Conservation (phyloP, 2,329 filamentous ascomycete genomes). For the Corniculantispora saksenae region DNA sequence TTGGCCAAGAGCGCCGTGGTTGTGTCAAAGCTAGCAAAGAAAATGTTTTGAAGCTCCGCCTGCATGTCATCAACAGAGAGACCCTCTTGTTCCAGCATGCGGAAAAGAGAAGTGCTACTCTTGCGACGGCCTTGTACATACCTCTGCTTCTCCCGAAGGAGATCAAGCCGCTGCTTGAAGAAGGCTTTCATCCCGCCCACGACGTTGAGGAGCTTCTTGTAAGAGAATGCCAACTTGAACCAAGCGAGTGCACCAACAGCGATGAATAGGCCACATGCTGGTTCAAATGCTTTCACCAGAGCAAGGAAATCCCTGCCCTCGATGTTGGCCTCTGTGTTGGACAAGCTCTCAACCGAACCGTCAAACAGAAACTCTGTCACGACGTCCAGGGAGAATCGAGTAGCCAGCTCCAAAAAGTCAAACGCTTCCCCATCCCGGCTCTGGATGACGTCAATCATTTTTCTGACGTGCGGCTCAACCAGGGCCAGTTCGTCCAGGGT, state of each 20-base stretch:
- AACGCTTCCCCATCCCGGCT: not conserved
- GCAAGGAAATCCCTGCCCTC: constrained; percentile 3
- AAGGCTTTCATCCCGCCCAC: constrained; percentile 17
- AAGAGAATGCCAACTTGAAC: constrained; percentile 4
- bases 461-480: constrained; percentile 5
- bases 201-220: not conserved
- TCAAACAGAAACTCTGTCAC: constrained; percentile 19
- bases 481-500: constrained; percentile 14
- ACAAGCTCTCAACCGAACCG: constrained; percentile 1
- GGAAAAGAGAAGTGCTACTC: constrained; percentile 10
- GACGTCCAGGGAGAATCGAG: constrained; percentile 12
- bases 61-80: constrained; percentile 13
- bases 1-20: constrained; percentile 15
- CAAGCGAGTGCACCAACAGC: constrained; percentile 12
- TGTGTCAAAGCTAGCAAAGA: constrained; percentile 19
- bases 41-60: constrained; percentile 18
- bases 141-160: constrained; percentile 8
- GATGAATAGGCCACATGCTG: constrained; percentile 14
- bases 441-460: not conserved
- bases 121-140: not conserved
- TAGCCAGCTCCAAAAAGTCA: constrained; percentile 14
- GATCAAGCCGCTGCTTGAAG: constrained; percentile 14
- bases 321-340: too few relatives aligned
- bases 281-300: constrained; percentile 14
- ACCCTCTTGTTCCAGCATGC: constrained; percentile 11